phyloP scores from a whole-genome alignment of 352 stramenopile species.

The Thalassiosira gravida region DNA sequence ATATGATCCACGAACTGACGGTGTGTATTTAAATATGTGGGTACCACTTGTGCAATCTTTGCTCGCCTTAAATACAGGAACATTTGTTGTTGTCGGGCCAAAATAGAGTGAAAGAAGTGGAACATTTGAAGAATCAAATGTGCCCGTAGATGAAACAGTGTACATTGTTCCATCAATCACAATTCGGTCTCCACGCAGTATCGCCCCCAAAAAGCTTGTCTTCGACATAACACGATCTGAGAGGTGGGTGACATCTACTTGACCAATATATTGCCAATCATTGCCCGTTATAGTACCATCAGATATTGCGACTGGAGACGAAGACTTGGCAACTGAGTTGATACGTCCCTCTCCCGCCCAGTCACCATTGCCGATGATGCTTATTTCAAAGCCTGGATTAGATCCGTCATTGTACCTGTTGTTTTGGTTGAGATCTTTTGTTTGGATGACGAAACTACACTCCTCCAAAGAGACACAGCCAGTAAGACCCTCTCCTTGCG shows the following conservation, averaged over 20 bases:
- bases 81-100: slow-evolving; percentile 55
- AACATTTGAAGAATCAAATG: slow-evolving; percentile 78
- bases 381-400: slow-evolving; percentile 87
- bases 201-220: slow-evolving; percentile 28
- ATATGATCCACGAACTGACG: slow-evolving; percentile 90
- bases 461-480: slow-evolving; percentile 66
- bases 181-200: slow-evolving; percentile 87
- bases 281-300: slow-evolving; percentile 66
- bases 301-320: slow-evolving; percentile 14
- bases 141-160: slow-evolving; percentile 69
- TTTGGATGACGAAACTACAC: slow-evolving; percentile 87
- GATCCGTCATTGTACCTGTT: slow-evolving; percentile 88
- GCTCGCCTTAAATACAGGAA: slow-evolving; percentile 51
- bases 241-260: slow-evolving; percentile 39
- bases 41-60: slow-evolving; percentile 73
- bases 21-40: slow-evolving; percentile 89
- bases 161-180: slow-evolving; percentile 87
- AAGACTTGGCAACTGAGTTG: slow-evolving; percentile 68
- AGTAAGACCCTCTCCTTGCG: slow-evolving; percentile 63
- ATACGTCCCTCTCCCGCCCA: slow-evolving; percentile 90
- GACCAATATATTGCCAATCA: slow-evolving; percentile 69
- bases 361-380: slow-evolving; percentile 86
- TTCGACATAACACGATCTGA: slow-evolving; percentile 31
- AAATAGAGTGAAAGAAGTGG: slow-evolving; percentile 82
- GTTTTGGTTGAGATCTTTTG: slow-evolving; percentile 86